Evolutionary conservation across 2,329 filamentous ascomycete genomes (phyloP), one percentile per base, ranked within the genome.

Genomic region (Neonectria sp.): DNA sequence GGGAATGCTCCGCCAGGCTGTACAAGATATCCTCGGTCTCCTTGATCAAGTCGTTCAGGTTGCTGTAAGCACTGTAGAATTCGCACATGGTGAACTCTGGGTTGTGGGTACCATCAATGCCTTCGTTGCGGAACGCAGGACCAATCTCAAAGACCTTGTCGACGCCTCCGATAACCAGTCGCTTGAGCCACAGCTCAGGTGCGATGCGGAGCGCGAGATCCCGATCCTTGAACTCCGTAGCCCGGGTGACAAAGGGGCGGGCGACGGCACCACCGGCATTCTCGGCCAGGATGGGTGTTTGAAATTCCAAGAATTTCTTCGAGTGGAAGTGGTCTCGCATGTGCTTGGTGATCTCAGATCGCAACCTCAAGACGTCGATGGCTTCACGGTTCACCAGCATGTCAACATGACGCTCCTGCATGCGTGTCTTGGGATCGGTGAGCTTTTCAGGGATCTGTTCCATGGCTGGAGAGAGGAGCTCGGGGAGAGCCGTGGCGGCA

Each of bases 51-150:
- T 93, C 89, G 40, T 90, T 84, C 0, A 98, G 86, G 70, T 92
- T 93, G 67, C 92, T 90, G 76, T 95, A 97, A 3, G 95, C 92
- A 68, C 93, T 91, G 82, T 99, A 99, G 82, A 97, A 98, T 82
- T 99, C 96, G 84, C 95, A 98, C 67, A 94, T 98, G 51, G 93
- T 96, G 82, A 98, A 99, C 78, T 99, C 96, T 0, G 96, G 95
- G 77, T 99, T 99, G 79, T 99, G 96, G 0, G 94, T 97, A 33
- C 88, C 89, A 79, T 98, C 95, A 40, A 97, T 83, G 79, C 94
- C 94, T 83, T 99, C 96, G 78, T 99, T 99, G 49, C 96, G 90
- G 81, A 99, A 99, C 13, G 91, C 91, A 4, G 94, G 92, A 1
- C 96, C 96, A 71, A 99, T 95, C 81, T 99, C 96, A 77, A 97